These are phyloP conservation scores for Neurospora discreta DNA, from an alignment of 495 filamentous ascomycete genomes.

Conservation along the genomic window DNA sequence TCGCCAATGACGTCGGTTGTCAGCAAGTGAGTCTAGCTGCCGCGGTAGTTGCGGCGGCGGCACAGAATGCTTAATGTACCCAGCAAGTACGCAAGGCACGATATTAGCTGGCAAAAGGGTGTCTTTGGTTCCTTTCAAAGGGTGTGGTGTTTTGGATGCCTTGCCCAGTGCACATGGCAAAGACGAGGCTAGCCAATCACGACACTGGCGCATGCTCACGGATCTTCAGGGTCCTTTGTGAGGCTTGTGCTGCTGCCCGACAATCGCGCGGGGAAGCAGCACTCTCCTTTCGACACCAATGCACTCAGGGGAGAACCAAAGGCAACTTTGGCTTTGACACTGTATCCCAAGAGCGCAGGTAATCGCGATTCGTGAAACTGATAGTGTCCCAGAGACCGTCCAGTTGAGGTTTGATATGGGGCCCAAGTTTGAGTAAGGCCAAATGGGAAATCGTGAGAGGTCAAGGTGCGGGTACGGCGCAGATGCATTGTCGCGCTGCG, in stretches of 20 bases:
- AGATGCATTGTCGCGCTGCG: neutral
- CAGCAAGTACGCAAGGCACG: neutral
- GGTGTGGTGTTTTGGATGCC: neutral
- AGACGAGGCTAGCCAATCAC: neutral
- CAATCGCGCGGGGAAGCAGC: neutral
- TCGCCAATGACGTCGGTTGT: neutral
- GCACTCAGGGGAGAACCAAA: neutral
- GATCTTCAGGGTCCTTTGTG: slow-evolving; percentile 17
- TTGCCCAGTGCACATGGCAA: neutral
- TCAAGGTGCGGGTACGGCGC: neutral
- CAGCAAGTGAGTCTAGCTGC: neutral
- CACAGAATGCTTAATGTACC: neutral
- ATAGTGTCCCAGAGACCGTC: neutral
- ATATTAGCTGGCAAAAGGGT: neutral
- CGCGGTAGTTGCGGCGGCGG: neutral
- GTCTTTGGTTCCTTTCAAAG: neutral
- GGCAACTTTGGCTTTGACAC: neutral
- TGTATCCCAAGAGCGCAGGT: neutral
- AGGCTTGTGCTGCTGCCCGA: neutral
- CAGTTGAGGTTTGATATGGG: neutral
- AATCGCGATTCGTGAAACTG: neutral
- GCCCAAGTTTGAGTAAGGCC: neutral
- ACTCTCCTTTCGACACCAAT: neutral
- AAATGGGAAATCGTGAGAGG: neutral
- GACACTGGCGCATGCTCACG: neutral